Base-by-base conservation (phyloP, 2,329 filamentous ascomycete genomes). In the Botryotinia narcissicola region DNA sequence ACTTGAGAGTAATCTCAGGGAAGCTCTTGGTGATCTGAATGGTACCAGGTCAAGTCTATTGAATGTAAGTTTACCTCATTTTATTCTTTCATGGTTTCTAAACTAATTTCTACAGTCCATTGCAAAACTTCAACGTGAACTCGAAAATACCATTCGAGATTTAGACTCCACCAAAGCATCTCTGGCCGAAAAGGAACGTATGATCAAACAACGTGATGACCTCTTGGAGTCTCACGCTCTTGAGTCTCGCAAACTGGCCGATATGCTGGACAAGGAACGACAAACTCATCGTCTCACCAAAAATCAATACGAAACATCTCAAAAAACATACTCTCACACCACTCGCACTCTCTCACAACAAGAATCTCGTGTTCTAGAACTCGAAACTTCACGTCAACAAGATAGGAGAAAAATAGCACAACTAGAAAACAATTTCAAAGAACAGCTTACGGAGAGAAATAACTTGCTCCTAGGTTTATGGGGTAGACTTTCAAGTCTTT, bases 201-300 rank as follows among this genome's bases (percentile, higher is more conserved):
- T 97, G 77, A 91, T 99, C 80, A 94, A 95, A 79, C 93, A 95
- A 81, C 93, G 95, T 22, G 96, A 98, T 80, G 87, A 90, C 4
- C 87, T 98, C 8, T 89, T 99, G 16, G 96, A 99, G 82, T 93
- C 91, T 40, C 93, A 96, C 79, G 93, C 92, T 4, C 87, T 98
- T 35, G 96, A 99, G 81, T 92, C 90, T 71, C 90, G 93, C 74
- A 94, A 94, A 78, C 85, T 98, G 18, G 90, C 91, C 1, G 95
- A 98, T 77, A 87, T 97, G 71, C 90, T 98, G 22, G 95, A 98
- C 69, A 97, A 97, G 79, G 96, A 99, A 83, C 90, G 94, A 22
- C 89, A 93, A 76, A 89, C 89, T 35, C 94, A 97, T 78, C 92
- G 94, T 76, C 93, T 93, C 79, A 96, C 97, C 74, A 94, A 94